Evolutionary conservation across 257 asterid species (phyloP).

Genomic region (Solanum habrochaites): DNA sequence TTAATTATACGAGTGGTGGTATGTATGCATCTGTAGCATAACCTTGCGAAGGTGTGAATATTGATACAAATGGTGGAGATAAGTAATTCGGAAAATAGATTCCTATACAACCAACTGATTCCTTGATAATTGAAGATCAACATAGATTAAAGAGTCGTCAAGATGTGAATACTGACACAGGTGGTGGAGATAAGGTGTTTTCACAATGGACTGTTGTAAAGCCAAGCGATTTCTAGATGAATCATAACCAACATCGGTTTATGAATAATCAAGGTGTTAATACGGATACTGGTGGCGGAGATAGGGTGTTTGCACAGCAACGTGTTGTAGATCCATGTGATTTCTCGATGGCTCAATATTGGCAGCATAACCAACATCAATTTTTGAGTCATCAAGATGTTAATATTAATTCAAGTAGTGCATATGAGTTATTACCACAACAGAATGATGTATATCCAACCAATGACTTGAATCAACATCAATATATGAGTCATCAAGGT

Average conservation of each 20-base stretch:
- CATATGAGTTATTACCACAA: slow-evolving; percentile 30
- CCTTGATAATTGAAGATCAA: too few relatives aligned
- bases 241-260: background rate
- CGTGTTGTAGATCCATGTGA: background rate
- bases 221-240: slow-evolving; percentile 43
- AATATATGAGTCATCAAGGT: slow-evolving; percentile 14
- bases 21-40: too few relatives aligned
- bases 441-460: too few relatives aligned
- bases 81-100: too few relatives aligned
- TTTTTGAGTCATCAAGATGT: slow-evolving; percentile 19
- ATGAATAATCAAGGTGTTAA: slow-evolving; percentile 21
- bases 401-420: slow-evolving; percentile 27
- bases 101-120: too few relatives aligned
- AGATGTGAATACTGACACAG: background rate
- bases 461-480: background rate
- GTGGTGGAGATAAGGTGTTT: background rate
- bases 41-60: background rate
- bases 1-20: too few relatives aligned
- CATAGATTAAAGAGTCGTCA: background rate
- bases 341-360: too few relatives aligned
- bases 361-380: background rate
- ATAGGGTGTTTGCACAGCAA: too few relatives aligned
- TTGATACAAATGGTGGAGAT: too few relatives aligned
- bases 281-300: slow-evolving; percentile 8
- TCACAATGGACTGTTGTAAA: slow-evolving; percentile 87